phyloP scores from a whole-genome alignment of 495 filamentous ascomycete species.

The Hyaloscypha bicolor region DNA sequence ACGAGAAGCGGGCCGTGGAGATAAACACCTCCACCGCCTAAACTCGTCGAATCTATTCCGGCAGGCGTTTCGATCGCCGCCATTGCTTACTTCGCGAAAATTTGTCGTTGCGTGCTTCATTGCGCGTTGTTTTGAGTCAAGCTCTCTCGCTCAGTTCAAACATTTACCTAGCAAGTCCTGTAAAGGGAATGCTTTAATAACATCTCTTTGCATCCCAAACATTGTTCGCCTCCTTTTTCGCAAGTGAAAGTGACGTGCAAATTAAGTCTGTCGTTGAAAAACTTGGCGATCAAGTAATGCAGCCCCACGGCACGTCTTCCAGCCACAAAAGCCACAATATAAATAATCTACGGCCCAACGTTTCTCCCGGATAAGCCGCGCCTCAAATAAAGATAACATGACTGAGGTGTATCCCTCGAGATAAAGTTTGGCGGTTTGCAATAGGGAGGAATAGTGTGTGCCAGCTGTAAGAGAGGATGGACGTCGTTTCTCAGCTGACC shows the following conservation, averaged over 20 bases:
- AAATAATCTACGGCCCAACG: not conserved
- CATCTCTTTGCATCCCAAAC: not conserved
- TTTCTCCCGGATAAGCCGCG: not conserved
- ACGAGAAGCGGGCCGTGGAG: constrained; percentile 16
- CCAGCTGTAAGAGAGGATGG: not conserved
- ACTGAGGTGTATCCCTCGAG: not conserved
- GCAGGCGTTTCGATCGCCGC: not conserved
- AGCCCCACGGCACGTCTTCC: not conserved
- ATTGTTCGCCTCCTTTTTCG: not conserved
- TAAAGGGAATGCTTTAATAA: not conserved
- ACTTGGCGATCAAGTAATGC: not conserved
- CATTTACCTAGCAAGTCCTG: not conserved
- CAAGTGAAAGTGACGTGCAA: not conserved
- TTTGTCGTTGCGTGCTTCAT: not conserved
- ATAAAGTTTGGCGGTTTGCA: not conserved
- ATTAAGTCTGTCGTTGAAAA: not conserved
- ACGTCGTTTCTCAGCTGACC: not conserved
- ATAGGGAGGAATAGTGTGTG: not conserved
- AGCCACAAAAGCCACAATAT: constrained; percentile 1
- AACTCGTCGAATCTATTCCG: not conserved
- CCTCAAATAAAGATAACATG: not conserved
- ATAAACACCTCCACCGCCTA: constrained; percentile 15
- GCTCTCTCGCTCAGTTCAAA: not conserved
- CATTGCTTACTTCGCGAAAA: not conserved
- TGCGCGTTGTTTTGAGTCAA: not conserved